These are phyloP conservation scores for Marasmius tenuissimus DNA, from an alignment of 1,284 basidiomycete genomes.

Conservation along the genomic window DNA sequence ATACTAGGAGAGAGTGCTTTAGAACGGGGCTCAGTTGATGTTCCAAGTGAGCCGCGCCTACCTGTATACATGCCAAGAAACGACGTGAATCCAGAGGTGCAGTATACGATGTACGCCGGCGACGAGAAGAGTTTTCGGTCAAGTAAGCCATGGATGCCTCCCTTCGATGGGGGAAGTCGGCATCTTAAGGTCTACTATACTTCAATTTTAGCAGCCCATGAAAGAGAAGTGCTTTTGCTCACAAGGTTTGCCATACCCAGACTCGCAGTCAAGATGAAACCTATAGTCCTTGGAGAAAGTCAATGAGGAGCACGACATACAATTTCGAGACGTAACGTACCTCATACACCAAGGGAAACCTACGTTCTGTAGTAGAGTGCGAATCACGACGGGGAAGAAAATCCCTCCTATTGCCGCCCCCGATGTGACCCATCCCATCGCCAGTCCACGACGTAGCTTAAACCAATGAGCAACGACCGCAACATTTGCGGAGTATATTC, in stretches of 20 bases:
- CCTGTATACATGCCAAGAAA: slow-evolving; percentile 13
- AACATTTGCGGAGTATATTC: background rate
- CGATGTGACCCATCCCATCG: slow-evolving; percentile 11
- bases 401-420: slow-evolving; percentile 15
- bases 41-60: background rate
- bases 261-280: slow-evolving; percentile 6
- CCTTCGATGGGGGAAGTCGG: slow-evolving; percentile 3
- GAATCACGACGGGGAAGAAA: slow-evolving; percentile 11
- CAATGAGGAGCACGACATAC: background rate
- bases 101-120: slow-evolving; percentile 1
- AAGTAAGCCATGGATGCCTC: background rate
- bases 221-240: background rate
- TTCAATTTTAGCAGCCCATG: background rate
- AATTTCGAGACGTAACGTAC: background rate
- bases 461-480: slow-evolving; percentile 16
- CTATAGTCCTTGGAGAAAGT: slow-evolving; percentile 5
- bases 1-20: background rate
- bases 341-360: slow-evolving; percentile 7
- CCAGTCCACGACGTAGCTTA: slow-evolving; percentile 13
- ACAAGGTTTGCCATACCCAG: slow-evolving; percentile 5
- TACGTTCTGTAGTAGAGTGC: slow-evolving; percentile 6
- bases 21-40: background rate
- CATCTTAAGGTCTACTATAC: slow-evolving; percentile 2
- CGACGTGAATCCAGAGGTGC: slow-evolving; percentile 2
- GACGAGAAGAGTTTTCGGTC: background rate